Evolutionary conservation across 306 rosid genomes (phyloP).

Genomic region (Hylodesmum podocarpum): DNA sequence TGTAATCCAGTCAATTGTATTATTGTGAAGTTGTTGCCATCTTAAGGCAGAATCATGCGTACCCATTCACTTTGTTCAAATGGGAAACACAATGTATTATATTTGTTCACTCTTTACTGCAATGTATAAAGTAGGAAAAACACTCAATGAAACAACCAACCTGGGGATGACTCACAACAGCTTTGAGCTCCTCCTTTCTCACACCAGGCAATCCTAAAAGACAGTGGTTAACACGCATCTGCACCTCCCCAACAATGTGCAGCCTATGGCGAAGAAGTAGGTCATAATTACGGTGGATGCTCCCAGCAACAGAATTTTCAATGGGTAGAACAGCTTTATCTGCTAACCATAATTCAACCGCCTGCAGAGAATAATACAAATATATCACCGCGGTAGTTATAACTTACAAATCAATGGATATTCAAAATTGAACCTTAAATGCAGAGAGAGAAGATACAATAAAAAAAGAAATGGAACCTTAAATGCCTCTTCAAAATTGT

Average conservation of each 20-base stretch:
- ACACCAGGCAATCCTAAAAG: constrained; percentile 83
- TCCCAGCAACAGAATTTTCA: constrained; percentile 85
- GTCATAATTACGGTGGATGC: constrained; percentile 91
- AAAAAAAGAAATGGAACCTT: constrained; percentile 51
- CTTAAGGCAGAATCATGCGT: neutral
- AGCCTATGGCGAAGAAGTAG: constrained; percentile 89
- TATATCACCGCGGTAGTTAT: constrained; percentile 16
- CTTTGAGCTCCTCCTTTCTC: constrained; percentile 64
- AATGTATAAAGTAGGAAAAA: neutral
- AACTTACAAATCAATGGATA: neutral
- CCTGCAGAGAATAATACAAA: constrained; percentile 47
- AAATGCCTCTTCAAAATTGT: constrained; percentile 80
- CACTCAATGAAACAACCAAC: constrained; percentile 38
- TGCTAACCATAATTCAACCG: constrained; percentile 89
- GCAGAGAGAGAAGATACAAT: neutral
- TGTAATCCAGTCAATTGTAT: constrained; percentile 11
- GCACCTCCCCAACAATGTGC: constrained; percentile 90
- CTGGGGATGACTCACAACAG: constrained; percentile 87
- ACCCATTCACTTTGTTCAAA: constrained; percentile 24
- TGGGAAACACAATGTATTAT: constrained; percentile 6
- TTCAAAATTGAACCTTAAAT: neutral
- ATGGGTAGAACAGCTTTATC: constrained; percentile 94
- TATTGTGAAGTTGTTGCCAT: neutral
- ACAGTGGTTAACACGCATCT: constrained; percentile 70
- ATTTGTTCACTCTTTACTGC: constrained; percentile 1